Base-by-base conservation (phyloP, 345 rosid species). In the Gossypium thurberi region DNA sequence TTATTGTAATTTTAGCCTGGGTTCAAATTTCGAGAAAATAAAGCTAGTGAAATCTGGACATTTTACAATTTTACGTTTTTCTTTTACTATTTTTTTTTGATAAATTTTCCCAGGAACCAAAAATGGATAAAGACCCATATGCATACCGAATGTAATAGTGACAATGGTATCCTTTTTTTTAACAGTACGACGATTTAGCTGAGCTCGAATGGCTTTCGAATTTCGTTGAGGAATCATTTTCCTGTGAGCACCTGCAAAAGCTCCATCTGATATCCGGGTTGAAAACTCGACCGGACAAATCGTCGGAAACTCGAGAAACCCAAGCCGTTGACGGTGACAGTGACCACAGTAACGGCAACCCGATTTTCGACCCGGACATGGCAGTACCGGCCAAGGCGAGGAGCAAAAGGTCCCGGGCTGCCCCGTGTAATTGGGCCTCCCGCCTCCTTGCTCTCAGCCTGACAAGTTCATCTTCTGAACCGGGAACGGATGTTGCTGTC, bases 191-290 rank as follows among this genome's bases (percentile, higher is more conserved):
- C 64, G 99, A 95, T 69, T 79, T 90, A 76, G 99, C 96, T 61
- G 97, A 95, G 90, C 84, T 95, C 11, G 99, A 92, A 82, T 95
- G 99, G 99, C 79, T 95, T 17, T 95, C 99, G 3, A 91, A 89
- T 80, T 81, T 95, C 78, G 96, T 85, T 71, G 99, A 95, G 76
- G 97, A 95, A 77, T 95, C 99, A 10, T 92, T 92, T 79, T 91
- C 98, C 28, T 83, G 91, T 76, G 96, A 91, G 52, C 98, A 92
- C 80, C 69, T 85, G 79, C 88, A 91, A 56, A 88, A 89, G 87
- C 88, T 86, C 6, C 91, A 92, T 70, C 84, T 92, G 18, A 87
- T 91, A 58, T 87, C 97, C 44, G 99, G 99, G 6, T 65, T 79
- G 69, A 86, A 88, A 64, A 80, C 86, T 74, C 86, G 88, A 70